A percentile compares a stretch with the other conserved stretches of the same genome.
Evolutionary conservation across 2,329 filamentous ascomycete species (phyloP).

Genomic region (Aspergillus hortae): DNA sequence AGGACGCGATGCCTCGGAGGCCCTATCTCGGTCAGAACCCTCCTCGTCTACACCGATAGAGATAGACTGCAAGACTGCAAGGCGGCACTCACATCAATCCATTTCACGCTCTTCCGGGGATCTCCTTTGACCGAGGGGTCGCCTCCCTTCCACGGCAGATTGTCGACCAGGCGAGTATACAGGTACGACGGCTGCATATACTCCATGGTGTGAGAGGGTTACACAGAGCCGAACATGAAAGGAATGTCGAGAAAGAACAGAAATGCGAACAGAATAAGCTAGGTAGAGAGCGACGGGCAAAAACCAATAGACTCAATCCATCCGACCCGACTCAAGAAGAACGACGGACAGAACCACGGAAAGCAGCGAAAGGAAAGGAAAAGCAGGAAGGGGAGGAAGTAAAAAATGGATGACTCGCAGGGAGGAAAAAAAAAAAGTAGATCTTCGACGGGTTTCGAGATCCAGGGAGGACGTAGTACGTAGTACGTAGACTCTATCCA

Average conservation of each 20-base stretch:
- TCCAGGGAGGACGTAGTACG: too few species aligned
- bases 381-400: not conserved
- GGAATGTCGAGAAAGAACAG: not conserved
- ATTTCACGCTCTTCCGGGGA: conserved; percentile 48
- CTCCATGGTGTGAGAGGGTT: conserved; percentile 1
- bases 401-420: not conserved
- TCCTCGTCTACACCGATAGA: not conserved
- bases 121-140: conserved; percentile 27
- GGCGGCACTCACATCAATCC: conserved; percentile 53
- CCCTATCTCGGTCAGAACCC: conserved; percentile 32
- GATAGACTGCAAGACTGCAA: not conserved
- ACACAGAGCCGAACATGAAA: not conserved
- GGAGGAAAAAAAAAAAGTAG: too few species aligned
- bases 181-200: conserved; percentile 14
- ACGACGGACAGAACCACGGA: not conserved
- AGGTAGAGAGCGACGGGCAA: not conserved
- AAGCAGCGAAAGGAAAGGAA: not conserved
- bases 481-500: too few species aligned
- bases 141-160: conserved; percentile 20
- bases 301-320: not conserved
- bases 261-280: not conserved
- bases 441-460: not conserved
- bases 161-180: conserved; percentile 18
- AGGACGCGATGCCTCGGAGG: conserved; percentile 52
- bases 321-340: not conserved